phyloP scores from a whole-genome alignment of 768 basidiomycete species.

The Xerocomus brunneocitrinus region DNA sequence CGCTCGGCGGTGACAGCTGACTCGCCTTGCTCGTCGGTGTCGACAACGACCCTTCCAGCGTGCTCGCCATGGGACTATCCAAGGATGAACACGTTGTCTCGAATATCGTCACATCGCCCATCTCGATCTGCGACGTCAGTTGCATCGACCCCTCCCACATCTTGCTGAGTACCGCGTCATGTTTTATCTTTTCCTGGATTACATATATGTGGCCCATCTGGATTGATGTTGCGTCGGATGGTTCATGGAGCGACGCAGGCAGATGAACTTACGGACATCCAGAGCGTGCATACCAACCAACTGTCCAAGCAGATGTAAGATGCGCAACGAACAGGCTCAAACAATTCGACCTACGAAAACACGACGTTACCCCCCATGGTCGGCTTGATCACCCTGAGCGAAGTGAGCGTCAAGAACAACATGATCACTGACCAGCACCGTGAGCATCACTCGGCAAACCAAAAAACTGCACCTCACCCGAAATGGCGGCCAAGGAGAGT shows the following conservation, averaged over 20 bases:
- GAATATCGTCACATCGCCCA: neutral
- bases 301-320: slow-evolving; percentile 4
- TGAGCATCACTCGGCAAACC: neutral
- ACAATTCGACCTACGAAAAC: slow-evolving; percentile 14
- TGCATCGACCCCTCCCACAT: slow-evolving; percentile 8
- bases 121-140: slow-evolving; percentile 18
- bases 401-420: slow-evolving; percentile 18
- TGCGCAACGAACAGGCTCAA: neutral
- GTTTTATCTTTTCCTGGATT: slow-evolving; percentile 8
- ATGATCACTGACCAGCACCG: slow-evolving; percentile 6
- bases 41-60: neutral
- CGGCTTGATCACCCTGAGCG: slow-evolving; percentile 7
- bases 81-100: neutral
- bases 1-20: neutral
- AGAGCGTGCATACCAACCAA: slow-evolving; percentile 17
- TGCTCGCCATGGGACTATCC: neutral
- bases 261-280: slow-evolving; percentile 15
- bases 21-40: neutral
- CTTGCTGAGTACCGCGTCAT: neutral
- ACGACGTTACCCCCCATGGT: slow-evolving; percentile 17
- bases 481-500: slow-evolving; percentile 4
- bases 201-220: slow-evolving; percentile 18
- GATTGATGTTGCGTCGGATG: neutral
- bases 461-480: slow-evolving; percentile 6
- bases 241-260: neutral